A percentile compares a stretch with the other conserved stretches of the same genome.
Conservation (phyloP, 176 grass and related monocot species). For the Phyllostachys edulis region DNA sequence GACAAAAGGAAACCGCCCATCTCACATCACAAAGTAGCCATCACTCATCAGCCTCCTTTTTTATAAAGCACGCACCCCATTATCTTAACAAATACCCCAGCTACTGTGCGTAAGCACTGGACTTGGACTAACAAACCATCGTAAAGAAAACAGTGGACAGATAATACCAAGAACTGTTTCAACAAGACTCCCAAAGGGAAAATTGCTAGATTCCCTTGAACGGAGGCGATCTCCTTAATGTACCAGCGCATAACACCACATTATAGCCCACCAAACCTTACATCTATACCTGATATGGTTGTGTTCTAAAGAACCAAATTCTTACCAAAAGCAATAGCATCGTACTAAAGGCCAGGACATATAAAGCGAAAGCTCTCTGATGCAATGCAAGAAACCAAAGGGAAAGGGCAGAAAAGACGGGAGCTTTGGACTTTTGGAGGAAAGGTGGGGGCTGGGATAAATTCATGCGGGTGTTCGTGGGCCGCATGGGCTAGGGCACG, state of each 20-base stretch:
- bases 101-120: constrained; percentile 12
- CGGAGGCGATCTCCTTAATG: background rate
- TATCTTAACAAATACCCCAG: background rate
- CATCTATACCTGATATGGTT: constrained; percentile 13
- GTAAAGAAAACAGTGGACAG: constrained; percentile 8
- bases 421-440: constrained; percentile 36
- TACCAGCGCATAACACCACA: constrained; percentile 10
- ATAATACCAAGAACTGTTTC: constrained; percentile 23
- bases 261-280: constrained; percentile 17
- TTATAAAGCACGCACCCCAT: constrained; percentile 17
- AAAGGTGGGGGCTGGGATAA: constrained; percentile 10
- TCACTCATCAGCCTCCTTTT: constrained; percentile 14
- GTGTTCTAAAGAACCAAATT: constrained; percentile 24
- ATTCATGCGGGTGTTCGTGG: constrained; percentile 40
- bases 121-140: background rate
- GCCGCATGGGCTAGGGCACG: constrained; percentile 23
- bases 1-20: constrained; percentile 31
- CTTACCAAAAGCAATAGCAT: constrained; percentile 35
- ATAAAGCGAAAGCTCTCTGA: constrained; percentile 40
- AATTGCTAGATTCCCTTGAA: constrained; percentile 19
- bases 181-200: background rate
- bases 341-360: constrained; percentile 23
- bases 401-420: constrained; percentile 21
- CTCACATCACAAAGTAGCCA: constrained; percentile 27
- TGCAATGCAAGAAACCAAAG: constrained; percentile 27